Conservation (phyloP, 805 yeast genomes). For the Hanseniaspora thailandica region DNA sequence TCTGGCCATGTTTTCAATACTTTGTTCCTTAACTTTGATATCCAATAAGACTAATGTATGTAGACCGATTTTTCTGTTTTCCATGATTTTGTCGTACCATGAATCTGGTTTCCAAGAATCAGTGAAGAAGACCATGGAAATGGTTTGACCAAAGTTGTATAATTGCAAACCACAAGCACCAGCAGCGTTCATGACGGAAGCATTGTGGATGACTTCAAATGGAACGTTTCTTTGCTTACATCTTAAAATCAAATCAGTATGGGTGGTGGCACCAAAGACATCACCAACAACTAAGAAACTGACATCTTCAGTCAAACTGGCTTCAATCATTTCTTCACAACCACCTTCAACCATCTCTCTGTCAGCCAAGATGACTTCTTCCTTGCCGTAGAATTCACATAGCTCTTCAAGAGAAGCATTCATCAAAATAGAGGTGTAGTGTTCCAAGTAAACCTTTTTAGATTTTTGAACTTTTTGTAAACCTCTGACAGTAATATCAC, state of each 20-base stretch:
- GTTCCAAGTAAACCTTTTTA: conserved; percentile 86
- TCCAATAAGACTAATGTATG: conserved; percentile 83
- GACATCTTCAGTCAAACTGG: conserved; percentile 69
- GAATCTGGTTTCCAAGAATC: conserved; percentile 95
- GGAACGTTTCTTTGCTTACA: conserved; percentile 74
- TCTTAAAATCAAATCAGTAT: conserved; percentile 82
- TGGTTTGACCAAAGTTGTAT: conserved; percentile 92
- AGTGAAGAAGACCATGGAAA: conserved; percentile 91
- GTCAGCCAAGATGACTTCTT: conserved; percentile 73
- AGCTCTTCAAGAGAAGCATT: conserved; percentile 67
- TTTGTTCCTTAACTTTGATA: conserved; percentile 93
- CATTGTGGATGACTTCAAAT: conserved; percentile 82
- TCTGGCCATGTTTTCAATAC: conserved; percentile 83
- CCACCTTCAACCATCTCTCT: conserved; percentile 89
- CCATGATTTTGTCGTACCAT: conserved; percentile 78
- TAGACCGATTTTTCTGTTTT: conserved; percentile 78
- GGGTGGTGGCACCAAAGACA: conserved; percentile 96
- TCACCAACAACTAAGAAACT: conserved; percentile 96
- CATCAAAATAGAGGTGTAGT: conserved; percentile 90
- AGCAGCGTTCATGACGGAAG: conserved; percentile 95
- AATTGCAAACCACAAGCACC: conserved; percentile 96
- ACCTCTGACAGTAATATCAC: conserved; percentile 91
- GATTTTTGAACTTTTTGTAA: conserved; percentile 72
- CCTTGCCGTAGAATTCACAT: conserved; percentile 72
- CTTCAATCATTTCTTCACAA: conserved; percentile 66